Base-by-base conservation (phyloP, 2,329 filamentous ascomycete species). In the Byssochlamys sp. region DNA sequence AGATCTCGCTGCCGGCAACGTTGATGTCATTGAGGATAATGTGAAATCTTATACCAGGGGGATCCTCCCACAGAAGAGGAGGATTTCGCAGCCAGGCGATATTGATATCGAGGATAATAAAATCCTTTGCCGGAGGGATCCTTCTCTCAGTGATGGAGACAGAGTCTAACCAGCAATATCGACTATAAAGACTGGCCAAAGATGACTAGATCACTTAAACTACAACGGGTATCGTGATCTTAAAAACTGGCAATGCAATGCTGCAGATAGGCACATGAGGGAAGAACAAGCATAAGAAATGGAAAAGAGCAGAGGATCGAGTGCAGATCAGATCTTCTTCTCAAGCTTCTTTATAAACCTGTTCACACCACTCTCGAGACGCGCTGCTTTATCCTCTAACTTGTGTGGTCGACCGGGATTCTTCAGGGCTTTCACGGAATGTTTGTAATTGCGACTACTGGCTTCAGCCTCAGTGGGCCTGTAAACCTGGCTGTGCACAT, bases 401-500 rank as follows among this genome's bases (percentile, higher is more conserved):
- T 65, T 74, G n/a, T 69, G 68, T 1, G 68, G 67, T 51, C 69
- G 63, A 5, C 63, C 66, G 2, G 70, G 62, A 28, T 71, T 67
- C 60, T 70, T 68, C 63, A 66, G 65, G 2, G 70, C 64, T 50
- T 69, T 65, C 25, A 72, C 67, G 6, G 69, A 65, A 53, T 69
- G 62, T 55, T 71, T 71, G 48, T 76, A 69, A 26, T 70, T 66
- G 52, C 73, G 69, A 1, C 67, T 68, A 4, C 63, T 63, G 11
- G 69, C 70, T 60, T 79, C 77, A 14, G 67, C 66, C 55, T 77
- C 73, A 0, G 77, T 77, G 1, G 77, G 77, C 53, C 73, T 66
- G 58, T 79, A 79, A 12, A 78, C 63, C 60, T 79, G 77, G 48
- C 64, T 72, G 62, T 80, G 77, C 9, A 79, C 65, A 59, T 75